Conservation (phyloP, 1,139 yeast genomes). For the Scheffersomyces titani region DNA sequence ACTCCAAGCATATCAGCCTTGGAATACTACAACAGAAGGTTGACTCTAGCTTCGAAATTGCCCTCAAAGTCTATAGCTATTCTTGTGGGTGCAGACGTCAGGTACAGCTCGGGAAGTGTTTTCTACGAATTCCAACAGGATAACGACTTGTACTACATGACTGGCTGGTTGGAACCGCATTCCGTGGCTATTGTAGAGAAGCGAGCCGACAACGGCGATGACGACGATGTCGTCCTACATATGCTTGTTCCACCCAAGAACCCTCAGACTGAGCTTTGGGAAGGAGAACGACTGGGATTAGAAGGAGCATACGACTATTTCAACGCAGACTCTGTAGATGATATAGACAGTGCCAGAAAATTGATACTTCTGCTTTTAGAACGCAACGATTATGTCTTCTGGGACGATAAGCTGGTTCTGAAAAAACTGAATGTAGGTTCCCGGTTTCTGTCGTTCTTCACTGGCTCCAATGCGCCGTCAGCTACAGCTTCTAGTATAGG, state of each 20-base stretch:
- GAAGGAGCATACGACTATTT: conserved; percentile 80
- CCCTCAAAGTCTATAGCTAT: conserved; percentile 72
- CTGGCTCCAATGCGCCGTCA: conserved; percentile 6
- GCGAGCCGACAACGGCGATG: conserved; percentile 40
- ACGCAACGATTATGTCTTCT: conserved; percentile 49
- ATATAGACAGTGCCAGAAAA: conserved; percentile 41
- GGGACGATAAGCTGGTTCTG: conserved; percentile 40
- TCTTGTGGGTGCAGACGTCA: conserved; percentile 68
- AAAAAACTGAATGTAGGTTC: conserved; percentile 10
- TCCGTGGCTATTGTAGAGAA: conserved; percentile 77
- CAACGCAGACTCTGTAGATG: conserved; percentile 79
- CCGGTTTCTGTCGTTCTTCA: conserved; percentile 11
- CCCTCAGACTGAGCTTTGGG: conserved; percentile 83
- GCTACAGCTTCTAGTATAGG: conserved; percentile 13
- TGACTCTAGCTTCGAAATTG: conserved; percentile 53
- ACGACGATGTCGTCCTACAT: conserved; percentile 62
- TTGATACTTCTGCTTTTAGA: conserved; percentile 49
- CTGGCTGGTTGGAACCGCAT: conserved; percentile 94
- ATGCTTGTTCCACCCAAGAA: conserved; percentile 89
- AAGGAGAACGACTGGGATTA: conserved; percentile 87
- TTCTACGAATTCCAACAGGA: conserved; percentile 92
- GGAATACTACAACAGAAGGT: conserved; percentile 78
- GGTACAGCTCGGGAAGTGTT: conserved; percentile 86
- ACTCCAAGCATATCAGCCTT: conserved; percentile 86
- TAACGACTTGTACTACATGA: conserved; percentile 79